Evolutionary conservation across 2,329 filamentous ascomycete species (phyloP).

Genomic region (Apiospora sp.): DNA sequence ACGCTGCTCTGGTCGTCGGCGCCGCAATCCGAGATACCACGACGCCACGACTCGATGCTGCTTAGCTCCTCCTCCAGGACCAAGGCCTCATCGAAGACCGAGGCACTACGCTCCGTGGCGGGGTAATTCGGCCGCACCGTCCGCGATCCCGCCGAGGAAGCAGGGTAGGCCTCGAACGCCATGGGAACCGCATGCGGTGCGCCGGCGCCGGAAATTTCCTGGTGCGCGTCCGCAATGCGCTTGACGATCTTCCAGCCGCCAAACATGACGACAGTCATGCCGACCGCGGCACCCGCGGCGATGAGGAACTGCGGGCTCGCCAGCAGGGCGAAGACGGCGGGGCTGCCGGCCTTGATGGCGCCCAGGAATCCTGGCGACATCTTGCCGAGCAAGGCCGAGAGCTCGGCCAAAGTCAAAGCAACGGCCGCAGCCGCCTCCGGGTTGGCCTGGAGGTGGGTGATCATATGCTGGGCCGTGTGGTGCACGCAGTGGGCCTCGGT

Average conservation of each 20-base stretch:
- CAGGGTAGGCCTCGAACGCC: constrained; percentile 40
- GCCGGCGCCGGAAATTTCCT: constrained; percentile 29
- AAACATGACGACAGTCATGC: constrained; percentile 94
- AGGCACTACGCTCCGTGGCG: constrained; percentile 36
- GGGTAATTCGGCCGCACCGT: constrained; percentile 23
- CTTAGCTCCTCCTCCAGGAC: constrained; percentile 65
- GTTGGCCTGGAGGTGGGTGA: constrained; percentile 73
- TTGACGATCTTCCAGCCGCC: constrained; percentile 98
- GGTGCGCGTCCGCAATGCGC: constrained; percentile 66
- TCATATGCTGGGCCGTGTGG: constrained; percentile 82
- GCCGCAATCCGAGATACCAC: constrained; percentile 60
- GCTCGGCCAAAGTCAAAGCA: constrained; percentile 89
- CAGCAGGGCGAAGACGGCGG: constrained; percentile 85
- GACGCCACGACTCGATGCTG: constrained; percentile 65
- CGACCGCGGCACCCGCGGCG: constrained; percentile 85
- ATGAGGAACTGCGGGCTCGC: constrained; percentile 94
- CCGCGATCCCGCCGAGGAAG: constrained; percentile 32
- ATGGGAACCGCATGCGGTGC: constrained; percentile 36
- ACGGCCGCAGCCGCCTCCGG: constrained; percentile 94
- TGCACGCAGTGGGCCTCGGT: constrained; percentile 91
- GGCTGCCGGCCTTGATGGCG: constrained; percentile 80
- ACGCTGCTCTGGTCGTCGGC: constrained; percentile 52
- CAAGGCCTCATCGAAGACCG: constrained; percentile 61
- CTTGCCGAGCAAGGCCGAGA: constrained; percentile 82
- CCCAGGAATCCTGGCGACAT: constrained; percentile 83